Evolutionary conservation across 352 stramenopile genomes (phyloP).

Genomic region (Phytophthora pistaciae): DNA sequence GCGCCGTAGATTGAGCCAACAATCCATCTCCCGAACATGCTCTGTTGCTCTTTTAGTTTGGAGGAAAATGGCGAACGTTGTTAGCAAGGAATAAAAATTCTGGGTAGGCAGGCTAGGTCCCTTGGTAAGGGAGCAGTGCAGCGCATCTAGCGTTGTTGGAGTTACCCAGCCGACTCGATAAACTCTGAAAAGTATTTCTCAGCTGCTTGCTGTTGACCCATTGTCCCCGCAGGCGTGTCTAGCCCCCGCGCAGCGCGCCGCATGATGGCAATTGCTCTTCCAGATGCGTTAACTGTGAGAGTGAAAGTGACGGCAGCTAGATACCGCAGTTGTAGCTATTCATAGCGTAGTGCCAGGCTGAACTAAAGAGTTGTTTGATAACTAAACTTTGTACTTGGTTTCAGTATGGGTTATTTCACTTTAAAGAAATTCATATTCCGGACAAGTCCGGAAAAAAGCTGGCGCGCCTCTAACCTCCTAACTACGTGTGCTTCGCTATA

Average conservation of each 20-base stretch:
- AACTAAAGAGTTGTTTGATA: not conserved
- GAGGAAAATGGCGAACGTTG: not conserved
- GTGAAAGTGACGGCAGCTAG: not conserved
- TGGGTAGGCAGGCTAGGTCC: not conserved
- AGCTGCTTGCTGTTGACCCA: not conserved
- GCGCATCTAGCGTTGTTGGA: not conserved
- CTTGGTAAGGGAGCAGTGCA: not conserved
- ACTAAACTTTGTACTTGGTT: not conserved
- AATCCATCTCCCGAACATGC: not conserved
- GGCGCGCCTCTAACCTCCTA: too few species aligned
- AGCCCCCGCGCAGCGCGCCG: too few species aligned
- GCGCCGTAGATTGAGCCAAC: not conserved
- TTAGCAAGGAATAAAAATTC: not conserved
- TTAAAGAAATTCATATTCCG: not conserved
- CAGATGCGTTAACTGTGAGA: not conserved
- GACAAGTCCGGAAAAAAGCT: not conserved
- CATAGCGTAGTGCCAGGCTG: not conserved
- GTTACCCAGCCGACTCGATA: not conserved
- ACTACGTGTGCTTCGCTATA: too few species aligned
- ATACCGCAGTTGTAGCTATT: not conserved
- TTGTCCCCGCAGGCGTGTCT: not conserved
- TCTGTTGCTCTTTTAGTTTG: not conserved
- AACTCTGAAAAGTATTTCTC: not conserved
- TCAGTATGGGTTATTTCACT: not conserved
- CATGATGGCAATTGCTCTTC: not conserved